phyloP scores from a whole-genome alignment of 2,329 filamentous ascomycete species.

The Cercospora brassicicola region DNA sequence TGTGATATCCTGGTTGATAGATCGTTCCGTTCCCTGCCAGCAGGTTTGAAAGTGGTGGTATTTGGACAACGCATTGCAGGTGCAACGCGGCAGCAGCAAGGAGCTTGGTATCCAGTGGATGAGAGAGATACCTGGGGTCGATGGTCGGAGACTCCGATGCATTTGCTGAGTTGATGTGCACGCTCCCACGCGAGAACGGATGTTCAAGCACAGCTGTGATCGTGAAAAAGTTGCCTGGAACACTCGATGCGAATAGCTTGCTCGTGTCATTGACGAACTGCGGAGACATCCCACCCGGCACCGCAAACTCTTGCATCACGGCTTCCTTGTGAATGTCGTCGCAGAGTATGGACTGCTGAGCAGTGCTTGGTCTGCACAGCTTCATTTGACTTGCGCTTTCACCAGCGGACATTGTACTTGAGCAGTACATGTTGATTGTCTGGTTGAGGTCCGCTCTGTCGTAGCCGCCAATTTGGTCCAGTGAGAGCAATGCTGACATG shows the following conservation, averaged over 20 bases:
- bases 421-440: constrained; percentile 9
- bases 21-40: constrained; percentile 10
- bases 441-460: background rate
- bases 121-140: constrained; percentile 36
- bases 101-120: constrained; percentile 51
- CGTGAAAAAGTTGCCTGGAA: constrained; percentile 51
- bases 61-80: constrained; percentile 13
- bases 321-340: constrained; percentile 23
- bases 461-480: constrained; percentile 15
- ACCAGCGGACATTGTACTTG: background rate
- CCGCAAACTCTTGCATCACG: constrained; percentile 29
- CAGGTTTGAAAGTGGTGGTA: constrained; percentile 8
- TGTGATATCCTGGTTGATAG: constrained; percentile 16
- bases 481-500: constrained; percentile 19
- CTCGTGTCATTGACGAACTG: constrained; percentile 30
- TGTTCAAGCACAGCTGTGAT: constrained; percentile 57
- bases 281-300: constrained; percentile 30
- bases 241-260: constrained; percentile 26
- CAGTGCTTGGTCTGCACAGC: background rate
- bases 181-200: constrained; percentile 49
- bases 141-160: constrained; percentile 27
- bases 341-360: constrained; percentile 23
- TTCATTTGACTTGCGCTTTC: background rate
- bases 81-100: constrained; percentile 15
- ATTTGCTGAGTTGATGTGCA: constrained; percentile 37